Evolutionary conservation across 768 basidiomycete genomes (phyloP).

Genomic region (Pleurotus djamor): DNA sequence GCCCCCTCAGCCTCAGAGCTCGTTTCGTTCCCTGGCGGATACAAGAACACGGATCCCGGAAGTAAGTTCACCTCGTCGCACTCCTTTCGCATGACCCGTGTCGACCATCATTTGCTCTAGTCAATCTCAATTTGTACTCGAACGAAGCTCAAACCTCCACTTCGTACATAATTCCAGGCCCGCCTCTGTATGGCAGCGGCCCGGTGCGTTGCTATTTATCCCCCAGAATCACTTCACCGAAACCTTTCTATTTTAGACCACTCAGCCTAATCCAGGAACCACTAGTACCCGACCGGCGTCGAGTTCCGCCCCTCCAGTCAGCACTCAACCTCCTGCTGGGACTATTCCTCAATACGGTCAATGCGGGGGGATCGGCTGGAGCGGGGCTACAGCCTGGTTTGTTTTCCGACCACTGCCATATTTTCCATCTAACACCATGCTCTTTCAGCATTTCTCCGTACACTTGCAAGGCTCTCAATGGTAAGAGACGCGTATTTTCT

Average conservation of each 20-base stretch:
- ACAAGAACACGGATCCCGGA: constrained; percentile 40
- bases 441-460: constrained; percentile 29
- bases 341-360: constrained; percentile 37
- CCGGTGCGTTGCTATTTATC: constrained; percentile 14
- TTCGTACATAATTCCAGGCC: constrained; percentile 40
- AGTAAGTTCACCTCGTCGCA: constrained; percentile 18
- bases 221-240: neutral
- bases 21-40: constrained; percentile 44
- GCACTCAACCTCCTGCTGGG: constrained; percentile 17
- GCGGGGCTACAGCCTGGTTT: constrained; percentile 37
- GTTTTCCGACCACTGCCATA: constrained; percentile 8
- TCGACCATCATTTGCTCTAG: constrained; percentile 19
- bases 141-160: constrained; percentile 33
- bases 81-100: constrained; percentile 16
- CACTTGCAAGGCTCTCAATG: constrained; percentile 30
- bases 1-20: constrained; percentile 41
- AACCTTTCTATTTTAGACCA: constrained; percentile 4
- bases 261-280: constrained; percentile 9
- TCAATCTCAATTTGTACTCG: constrained; percentile 38
- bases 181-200: constrained; percentile 41
- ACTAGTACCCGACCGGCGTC: constrained; percentile 15
- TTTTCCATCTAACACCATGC: neutral
- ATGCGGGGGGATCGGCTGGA: constrained; percentile 38
- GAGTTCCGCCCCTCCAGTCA: constrained; percentile 10
- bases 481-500: constrained; percentile 14